These are phyloP conservation scores for Apophysomyces sp. DNA, from an alignment of 371 early-diverging fungal species.

Conservation along the genomic window DNA sequence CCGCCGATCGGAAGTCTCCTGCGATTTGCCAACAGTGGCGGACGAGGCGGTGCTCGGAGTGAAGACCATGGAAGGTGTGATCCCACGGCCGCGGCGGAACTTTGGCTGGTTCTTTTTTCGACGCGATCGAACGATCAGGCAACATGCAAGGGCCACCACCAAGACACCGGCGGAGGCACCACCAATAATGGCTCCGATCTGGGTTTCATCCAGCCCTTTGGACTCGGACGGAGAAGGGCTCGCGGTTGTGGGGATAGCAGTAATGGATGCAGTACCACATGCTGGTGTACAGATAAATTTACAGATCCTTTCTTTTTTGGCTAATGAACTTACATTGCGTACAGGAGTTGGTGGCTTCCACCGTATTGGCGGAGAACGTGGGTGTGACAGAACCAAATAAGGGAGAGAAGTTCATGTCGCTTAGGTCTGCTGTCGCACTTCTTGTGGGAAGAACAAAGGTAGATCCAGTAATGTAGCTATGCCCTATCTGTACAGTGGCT, in stretches of 20 bases:
- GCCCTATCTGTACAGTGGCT: background rate
- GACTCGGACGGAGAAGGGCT: background rate
- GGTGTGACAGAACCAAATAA: conserved; percentile 10
- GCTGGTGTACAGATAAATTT: background rate
- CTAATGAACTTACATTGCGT: background rate
- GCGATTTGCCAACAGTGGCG: background rate
- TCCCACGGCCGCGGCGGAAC: conserved; percentile 1
- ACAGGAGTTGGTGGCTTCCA: background rate
- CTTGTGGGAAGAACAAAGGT: conserved; percentile 5
- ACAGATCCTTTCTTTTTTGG: background rate
- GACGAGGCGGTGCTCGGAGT: background rate
- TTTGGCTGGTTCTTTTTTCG: conserved; percentile 6
- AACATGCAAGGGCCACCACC: conserved; percentile 1
- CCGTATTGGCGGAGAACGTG: background rate
- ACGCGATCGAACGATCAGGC: background rate
- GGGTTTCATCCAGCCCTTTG: background rate
- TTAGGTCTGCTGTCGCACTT: conserved; percentile 10
- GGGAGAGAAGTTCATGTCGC: conserved; percentile 13
- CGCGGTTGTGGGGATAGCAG: background rate
- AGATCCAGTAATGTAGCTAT: background rate
- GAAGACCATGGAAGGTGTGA: conserved; percentile 12
- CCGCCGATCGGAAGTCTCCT: background rate
- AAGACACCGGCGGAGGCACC: conserved; percentile 10
- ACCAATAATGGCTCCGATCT: background rate
- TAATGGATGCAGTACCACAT: background rate